Conservation (phyloP, 257 asterid genomes). For the Solanum raphanifolium region DNA sequence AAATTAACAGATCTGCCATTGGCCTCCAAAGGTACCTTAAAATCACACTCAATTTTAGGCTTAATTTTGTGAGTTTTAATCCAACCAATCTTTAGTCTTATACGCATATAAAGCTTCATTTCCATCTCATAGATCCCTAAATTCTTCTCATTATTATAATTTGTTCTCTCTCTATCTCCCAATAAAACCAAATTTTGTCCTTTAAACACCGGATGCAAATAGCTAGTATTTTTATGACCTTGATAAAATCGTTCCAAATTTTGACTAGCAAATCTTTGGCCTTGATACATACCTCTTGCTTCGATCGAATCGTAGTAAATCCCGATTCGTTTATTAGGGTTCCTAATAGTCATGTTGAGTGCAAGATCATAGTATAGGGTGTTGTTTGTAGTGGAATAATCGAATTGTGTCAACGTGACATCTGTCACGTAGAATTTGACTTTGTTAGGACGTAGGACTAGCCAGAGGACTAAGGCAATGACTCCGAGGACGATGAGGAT, state of each 20-base stretch:
- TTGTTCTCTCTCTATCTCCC: conserved; percentile 30
- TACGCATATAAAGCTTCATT: conserved; percentile 41
- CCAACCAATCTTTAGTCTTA: conserved; percentile 33
- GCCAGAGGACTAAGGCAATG: conserved; percentile 33
- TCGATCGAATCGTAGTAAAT: conserved; percentile 74
- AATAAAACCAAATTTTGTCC: conserved; percentile 29
- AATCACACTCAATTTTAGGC: conserved; percentile 63
- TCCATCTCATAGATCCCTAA: conserved; percentile 34
- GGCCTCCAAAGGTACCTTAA: conserved; percentile 43
- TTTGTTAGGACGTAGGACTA: conserved; percentile 69
- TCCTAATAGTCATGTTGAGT: conserved; percentile 54
- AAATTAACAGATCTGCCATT: conserved; percentile 30
- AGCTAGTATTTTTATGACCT: conserved; percentile 36
- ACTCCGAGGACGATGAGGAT: conserved; percentile 35
- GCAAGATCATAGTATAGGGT: conserved; percentile 58
- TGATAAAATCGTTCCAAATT: conserved; percentile 44
- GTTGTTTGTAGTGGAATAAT: conserved; percentile 28
- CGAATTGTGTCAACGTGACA: conserved; percentile 52
- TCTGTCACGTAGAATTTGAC: conserved; percentile 47
- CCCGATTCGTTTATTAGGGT: conserved; percentile 78
- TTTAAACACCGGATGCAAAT: conserved; percentile 22
- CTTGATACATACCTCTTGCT: conserved; percentile 55
- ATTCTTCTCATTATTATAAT: conserved; percentile 7
- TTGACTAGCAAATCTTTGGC: conserved; percentile 32
- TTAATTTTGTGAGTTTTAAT: conserved; percentile 41